Evolutionary conservation across 768 basidiomycete species (phyloP).

Genomic region (Tylopilus subfusipes): DNA sequence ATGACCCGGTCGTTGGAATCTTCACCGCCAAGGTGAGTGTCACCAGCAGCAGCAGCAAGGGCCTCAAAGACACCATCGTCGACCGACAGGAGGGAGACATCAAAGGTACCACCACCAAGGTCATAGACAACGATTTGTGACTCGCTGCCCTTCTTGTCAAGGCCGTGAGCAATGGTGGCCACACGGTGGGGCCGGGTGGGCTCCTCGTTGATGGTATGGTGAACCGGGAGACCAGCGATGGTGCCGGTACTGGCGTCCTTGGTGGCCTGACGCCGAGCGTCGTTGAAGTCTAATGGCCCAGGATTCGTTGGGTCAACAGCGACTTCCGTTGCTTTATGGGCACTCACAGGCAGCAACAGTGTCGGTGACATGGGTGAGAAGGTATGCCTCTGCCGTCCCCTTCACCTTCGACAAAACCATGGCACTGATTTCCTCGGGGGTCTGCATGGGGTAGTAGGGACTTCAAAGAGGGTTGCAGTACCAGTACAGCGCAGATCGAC

Average conservation of each 20-base stretch:
- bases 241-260: slow-evolving; percentile 95
- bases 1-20: too few species aligned
- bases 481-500: too few species aligned
- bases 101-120: slow-evolving; percentile 97
- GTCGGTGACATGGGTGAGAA: too few species aligned
- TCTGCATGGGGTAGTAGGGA: too few species aligned
- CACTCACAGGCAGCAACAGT: too few species aligned
- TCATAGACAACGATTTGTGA: slow-evolving; percentile 99
- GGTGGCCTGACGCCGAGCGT: slow-evolving; percentile 97
- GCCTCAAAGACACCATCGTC: too few species aligned
- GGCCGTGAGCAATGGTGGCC: slow-evolving; percentile 98
- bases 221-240: slow-evolving; percentile 91
- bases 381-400: slow-evolving; percentile 95
- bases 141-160: slow-evolving; percentile 96
- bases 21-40: too few species aligned
- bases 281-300: too few species aligned
- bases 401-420: slow-evolving; percentile 99
- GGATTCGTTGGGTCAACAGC: too few species aligned
- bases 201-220: slow-evolving; percentile 99
- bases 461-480: too few species aligned
- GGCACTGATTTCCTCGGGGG: slow-evolving; percentile 95
- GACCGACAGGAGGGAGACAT: slow-evolving; percentile 94
- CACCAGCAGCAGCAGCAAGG: too few species aligned
- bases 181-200: slow-evolving; percentile 93
- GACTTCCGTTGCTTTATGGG: too few species aligned